Percentiles rank a stretch among this genome's conserved stretches.
Conservation (phyloP, 1,284 basidiomycete genomes). For the Boletus semigastroideus region DNA sequence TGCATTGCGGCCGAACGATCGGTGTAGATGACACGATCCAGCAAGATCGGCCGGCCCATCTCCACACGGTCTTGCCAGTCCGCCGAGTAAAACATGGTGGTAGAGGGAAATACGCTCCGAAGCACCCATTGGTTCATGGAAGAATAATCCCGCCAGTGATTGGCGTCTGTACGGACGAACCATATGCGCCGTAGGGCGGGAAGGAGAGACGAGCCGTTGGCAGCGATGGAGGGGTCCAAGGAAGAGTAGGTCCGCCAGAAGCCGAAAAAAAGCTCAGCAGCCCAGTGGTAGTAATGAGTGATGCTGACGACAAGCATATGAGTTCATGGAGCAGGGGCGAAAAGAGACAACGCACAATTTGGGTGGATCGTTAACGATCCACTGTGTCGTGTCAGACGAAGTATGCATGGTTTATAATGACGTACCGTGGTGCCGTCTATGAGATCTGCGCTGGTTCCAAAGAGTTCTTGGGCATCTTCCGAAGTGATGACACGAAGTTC, state of each 20-base stretch:
- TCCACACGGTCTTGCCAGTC: conserved; percentile 80
- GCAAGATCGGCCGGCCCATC: conserved; percentile 69
- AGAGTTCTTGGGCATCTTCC: conserved; percentile 63
- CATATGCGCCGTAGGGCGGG: conserved; percentile 72
- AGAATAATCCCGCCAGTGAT: conserved; percentile 86
- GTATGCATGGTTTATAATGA: neutral
- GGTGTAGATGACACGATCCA: conserved; percentile 79
- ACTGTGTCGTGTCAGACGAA: conserved; percentile 40
- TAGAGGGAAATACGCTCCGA: conserved; percentile 73
- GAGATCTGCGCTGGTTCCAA: conserved; percentile 61
- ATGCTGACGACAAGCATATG: conserved; percentile 43
- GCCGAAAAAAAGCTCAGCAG: conserved; percentile 86
- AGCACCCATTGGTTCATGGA: conserved; percentile 80
- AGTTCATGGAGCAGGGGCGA: neutral
- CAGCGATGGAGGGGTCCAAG: conserved; percentile 64
- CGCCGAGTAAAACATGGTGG: conserved; percentile 70
- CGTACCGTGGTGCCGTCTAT: conserved; percentile 67
- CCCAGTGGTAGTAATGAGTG: conserved; percentile 82
- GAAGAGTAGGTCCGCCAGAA: conserved; percentile 87
- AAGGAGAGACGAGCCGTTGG: conserved; percentile 64
- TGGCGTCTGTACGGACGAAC: conserved; percentile 70
- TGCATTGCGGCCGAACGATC: conserved; percentile 83
- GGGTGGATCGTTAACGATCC: conserved; percentile 77
- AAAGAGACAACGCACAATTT: conserved; percentile 63
- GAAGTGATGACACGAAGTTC: conserved; percentile 77